Conservation (phyloP, 2,329 filamentous ascomycete genomes). For the Leptographium wingfieldii region DNA sequence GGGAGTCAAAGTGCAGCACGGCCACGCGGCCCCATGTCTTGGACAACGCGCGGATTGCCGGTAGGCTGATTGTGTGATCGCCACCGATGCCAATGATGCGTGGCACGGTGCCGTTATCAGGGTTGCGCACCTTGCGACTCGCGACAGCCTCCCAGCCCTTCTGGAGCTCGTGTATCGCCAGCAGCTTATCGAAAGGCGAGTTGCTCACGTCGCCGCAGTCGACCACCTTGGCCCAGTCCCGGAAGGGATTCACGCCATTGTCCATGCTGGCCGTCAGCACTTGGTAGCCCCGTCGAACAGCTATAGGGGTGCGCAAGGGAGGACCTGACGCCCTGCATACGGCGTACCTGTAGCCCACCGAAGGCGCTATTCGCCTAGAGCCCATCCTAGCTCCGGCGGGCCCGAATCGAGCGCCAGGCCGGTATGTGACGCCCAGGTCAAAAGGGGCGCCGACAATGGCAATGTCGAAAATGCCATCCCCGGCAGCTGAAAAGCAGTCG, state of each 20-base stretch:
- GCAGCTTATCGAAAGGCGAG: conserved; percentile 62
- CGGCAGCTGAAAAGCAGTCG: conserved; percentile 2
- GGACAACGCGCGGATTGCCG: conserved; percentile 2
- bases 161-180: conserved; percentile 63
- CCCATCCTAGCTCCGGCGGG: conserved; percentile 2
- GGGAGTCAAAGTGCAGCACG: conserved; percentile 52
- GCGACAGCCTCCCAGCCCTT: conserved; percentile 27
- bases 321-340: background rate
- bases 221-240: conserved; percentile 57
- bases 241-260: conserved; percentile 44
- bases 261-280: conserved; percentile 2
- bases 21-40: conserved; percentile 3
- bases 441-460: conserved; percentile 6
- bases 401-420: conserved; percentile 5
- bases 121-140: background rate
- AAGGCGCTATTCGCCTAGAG: background rate
- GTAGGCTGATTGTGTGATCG: conserved; percentile 6
- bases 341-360: background rate
- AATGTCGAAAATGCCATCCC: conserved; percentile 5
- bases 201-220: conserved; percentile 72
- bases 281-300: too few species aligned
- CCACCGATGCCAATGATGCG: conserved; percentile 6
- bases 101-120: background rate
- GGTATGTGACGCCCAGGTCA: conserved; percentile 4
- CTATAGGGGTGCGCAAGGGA: too few species aligned